A percentile compares a stretch with the other conserved stretches of the same genome.
phyloP scores from a whole-genome alignment of 345 rosid species.

The Linum usitatissimum region DNA sequence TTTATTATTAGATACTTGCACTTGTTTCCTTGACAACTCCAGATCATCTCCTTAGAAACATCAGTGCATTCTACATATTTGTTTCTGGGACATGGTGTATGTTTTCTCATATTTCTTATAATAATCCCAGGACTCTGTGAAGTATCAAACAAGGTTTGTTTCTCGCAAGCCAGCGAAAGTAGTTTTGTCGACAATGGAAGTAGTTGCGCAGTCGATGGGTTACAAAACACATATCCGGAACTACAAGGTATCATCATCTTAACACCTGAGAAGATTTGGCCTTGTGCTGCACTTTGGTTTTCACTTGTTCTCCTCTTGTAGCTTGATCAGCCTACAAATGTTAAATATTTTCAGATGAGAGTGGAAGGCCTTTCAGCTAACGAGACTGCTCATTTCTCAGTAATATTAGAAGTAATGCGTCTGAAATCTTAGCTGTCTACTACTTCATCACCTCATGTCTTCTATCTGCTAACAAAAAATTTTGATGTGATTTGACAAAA shows the following conservation, averaged over 20 bases:
- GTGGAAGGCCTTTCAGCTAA: conserved; percentile 78
- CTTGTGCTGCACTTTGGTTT: neutral
- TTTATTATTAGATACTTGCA: too few relatives aligned
- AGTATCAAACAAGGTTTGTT: conserved; percentile 74
- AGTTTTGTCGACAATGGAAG: conserved; percentile 91
- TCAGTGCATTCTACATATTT: too few relatives aligned
- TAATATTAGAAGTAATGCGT: conserved; percentile 60
- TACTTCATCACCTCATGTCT: neutral
- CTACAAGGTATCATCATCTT: conserved; percentile 44
- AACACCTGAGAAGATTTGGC: too few relatives aligned
- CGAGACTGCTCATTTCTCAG: conserved; percentile 60
- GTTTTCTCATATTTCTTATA: conserved; percentile 3
- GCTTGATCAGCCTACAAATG: too few relatives aligned
- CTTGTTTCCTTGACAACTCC: neutral
- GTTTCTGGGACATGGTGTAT: neutral
- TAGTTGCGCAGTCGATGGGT: conserved; percentile 97
- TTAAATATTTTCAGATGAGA: conserved; percentile 59
- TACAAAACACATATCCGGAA: conserved; percentile 93
- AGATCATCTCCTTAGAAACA: too few relatives aligned
- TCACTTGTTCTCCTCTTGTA: too few relatives aligned
- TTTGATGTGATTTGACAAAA: conserved; percentile 15
- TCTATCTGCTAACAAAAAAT: neutral
- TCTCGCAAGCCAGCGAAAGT: conserved; percentile 81
- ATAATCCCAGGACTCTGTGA: conserved; percentile 51
- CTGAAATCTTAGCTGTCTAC: neutral